Evolutionary conservation across 1,284 basidiomycete species (phyloP), one percentile per base, ranked within the genome.

Genomic region (Athelia sp.): DNA sequence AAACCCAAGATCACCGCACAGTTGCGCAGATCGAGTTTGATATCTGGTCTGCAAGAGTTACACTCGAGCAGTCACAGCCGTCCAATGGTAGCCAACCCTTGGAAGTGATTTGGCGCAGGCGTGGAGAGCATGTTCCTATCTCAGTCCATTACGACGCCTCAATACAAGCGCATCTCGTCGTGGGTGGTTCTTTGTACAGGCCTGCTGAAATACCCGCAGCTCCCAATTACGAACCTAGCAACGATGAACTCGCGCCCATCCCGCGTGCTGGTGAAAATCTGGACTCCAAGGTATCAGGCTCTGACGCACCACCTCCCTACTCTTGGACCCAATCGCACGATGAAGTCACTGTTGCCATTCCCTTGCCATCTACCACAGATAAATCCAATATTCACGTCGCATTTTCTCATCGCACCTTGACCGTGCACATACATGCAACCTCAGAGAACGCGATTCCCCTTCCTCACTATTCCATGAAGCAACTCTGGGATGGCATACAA

Each of bases 301-400:
- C 50, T 51, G 24, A 60, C 6, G 79, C 73, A 54, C 85, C 82
- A 4, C 80, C 80, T 17, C 87, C 90, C 1, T 97, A 93, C 66
- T 89, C 90, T 0, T 98, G 95, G 95, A 90, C 84, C 0, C 95
- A 98, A 63, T 87, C 87, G 2, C 64, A 79, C 2, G 90, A 93
- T 61, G 82, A 87, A 0, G 71, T 98, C 35, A 93, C 90, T 0
- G 65, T 98, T 51, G 85, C 83, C 0, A 86, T 98, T 58, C 81
- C 90, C 1, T 74, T 98, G 2, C 91, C 91, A 0, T 76, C 84
- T 0, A 74, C 71, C 50, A 90, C 83, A 0, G 65, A 74, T 2
- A 85, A 81, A 50, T 72, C 75, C 17, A 74, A 76, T 45, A 87
- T 96, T 60, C 75, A 73, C 46, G 78, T 93, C 29, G 66, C 70